Conservation (phyloP, 2,329 filamentous ascomycete genomes). For the Apiospora pterosperma region DNA sequence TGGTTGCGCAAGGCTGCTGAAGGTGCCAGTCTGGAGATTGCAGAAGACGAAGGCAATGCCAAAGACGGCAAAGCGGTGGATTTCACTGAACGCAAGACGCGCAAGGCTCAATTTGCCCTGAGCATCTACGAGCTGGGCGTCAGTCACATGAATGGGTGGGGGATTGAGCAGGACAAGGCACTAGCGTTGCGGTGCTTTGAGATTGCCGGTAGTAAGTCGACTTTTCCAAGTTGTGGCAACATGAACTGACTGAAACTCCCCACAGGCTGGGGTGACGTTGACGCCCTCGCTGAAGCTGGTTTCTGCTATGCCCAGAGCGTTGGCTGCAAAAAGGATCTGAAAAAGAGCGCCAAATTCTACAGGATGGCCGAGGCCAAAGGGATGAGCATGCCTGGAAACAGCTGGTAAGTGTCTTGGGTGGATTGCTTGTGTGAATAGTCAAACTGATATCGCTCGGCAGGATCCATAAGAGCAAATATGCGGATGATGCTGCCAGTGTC, state of each 20-base stretch:
- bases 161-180: constrained; percentile 85
- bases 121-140: constrained; percentile 96
- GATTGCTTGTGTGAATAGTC: neutral
- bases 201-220: constrained; percentile 74
- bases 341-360: constrained; percentile 89
- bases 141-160: constrained; percentile 98
- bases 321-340: constrained; percentile 93
- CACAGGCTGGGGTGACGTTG: constrained; percentile 84
- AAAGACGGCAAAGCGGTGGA: constrained; percentile 64
- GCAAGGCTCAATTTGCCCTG: constrained; percentile 89
- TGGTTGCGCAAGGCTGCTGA: constrained; percentile 94
- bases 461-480: constrained; percentile 97
- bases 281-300: constrained; percentile 89
- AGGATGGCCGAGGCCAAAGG: constrained; percentile 87
- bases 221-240: neutral
- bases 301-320: constrained; percentile 95
- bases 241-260: neutral
- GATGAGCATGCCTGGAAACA: constrained; percentile 97
- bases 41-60: constrained; percentile 69
- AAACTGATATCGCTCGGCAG: constrained; percentile 40
- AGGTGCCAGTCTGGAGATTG: constrained; percentile 75
- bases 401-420: constrained; percentile 66
- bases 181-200: constrained; percentile 92
- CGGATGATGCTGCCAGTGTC: constrained; percentile 47
- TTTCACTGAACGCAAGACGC: constrained; percentile 69